Evolutionary conservation across 371 early-diverging fungal species (phyloP).

Genomic region (Rhizopus stolonifer): DNA sequence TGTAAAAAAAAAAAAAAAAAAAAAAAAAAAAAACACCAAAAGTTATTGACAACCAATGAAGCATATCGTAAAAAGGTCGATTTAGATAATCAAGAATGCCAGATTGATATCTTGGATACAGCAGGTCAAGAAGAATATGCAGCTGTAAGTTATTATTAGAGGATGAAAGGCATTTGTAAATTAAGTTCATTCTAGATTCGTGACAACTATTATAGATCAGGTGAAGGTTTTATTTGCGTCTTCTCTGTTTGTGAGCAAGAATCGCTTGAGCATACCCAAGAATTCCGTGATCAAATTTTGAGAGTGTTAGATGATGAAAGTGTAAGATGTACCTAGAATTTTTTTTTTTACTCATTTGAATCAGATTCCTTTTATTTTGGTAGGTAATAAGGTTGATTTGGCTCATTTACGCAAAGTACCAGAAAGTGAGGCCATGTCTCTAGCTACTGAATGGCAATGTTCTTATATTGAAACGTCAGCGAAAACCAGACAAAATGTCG

Average conservation of each 20-base stretch:
- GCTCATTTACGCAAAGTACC: slow-evolving; percentile 71
- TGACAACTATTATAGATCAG: slow-evolving; percentile 90
- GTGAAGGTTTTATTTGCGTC: slow-evolving; percentile 89
- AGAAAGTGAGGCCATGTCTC: slow-evolving; percentile 61
- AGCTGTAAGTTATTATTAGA: slow-evolving; percentile 49
- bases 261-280: slow-evolving; percentile 79
- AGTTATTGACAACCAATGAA: slow-evolving; percentile 3
- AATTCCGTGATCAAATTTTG: slow-evolving; percentile 87
- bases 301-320: slow-evolving; percentile 84
- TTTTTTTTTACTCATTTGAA: not conserved
- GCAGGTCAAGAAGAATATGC: slow-evolving; percentile 92
- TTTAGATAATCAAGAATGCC: slow-evolving; percentile 72
- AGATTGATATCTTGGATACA: slow-evolving; percentile 92
- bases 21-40: not conserved
- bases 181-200: slow-evolving; percentile 62
- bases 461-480: slow-evolving; percentile 85
- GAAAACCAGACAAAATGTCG: slow-evolving; percentile 84
- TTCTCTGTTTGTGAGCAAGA: slow-evolving; percentile 85
- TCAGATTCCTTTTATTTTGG: slow-evolving; percentile 75
- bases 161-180: not conserved
- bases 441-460: slow-evolving; percentile 80
- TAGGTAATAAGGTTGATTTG: slow-evolving; percentile 89
- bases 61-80: slow-evolving; percentile 73
- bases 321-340: slow-evolving; percentile 33
- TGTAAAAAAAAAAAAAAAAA: slow-evolving; percentile 66